phyloP scores from a whole-genome alignment of 768 basidiomycete genomes.

The Strobilomyces dryophilus region DNA sequence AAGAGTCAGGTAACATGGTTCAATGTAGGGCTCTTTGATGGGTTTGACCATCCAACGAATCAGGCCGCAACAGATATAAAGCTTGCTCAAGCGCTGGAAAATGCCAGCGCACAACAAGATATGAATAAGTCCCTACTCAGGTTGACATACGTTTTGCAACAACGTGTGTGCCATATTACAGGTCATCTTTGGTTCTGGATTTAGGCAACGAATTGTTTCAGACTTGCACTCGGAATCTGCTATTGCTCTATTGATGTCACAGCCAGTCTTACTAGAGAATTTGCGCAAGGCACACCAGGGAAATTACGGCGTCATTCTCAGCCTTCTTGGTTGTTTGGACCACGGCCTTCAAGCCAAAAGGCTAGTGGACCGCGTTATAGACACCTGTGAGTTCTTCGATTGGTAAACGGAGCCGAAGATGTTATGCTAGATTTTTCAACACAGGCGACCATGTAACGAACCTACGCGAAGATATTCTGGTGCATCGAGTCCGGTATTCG shows the following conservation, averaged over 20 bases:
- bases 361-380: constrained; percentile 87
- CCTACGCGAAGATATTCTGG: constrained; percentile 83
- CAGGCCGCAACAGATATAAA: constrained; percentile 50
- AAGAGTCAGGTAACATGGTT: constrained; percentile 26
- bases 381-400: constrained; percentile 45
- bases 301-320: constrained; percentile 87
- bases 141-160: constrained; percentile 79
- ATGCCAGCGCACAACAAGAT: constrained; percentile 78
- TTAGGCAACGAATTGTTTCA: constrained; percentile 26
- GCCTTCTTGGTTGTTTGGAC: constrained; percentile 90
- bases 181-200: not conserved
- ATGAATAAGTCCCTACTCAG: constrained; percentile 67
- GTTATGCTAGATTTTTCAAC: constrained; percentile 7
- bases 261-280: constrained; percentile 78
- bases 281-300: constrained; percentile 89
- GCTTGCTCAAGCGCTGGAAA: constrained; percentile 62
- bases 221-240: constrained; percentile 76
- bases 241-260: constrained; percentile 77
- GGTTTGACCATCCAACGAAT: constrained; percentile 8
- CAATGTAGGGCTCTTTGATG: not conserved
- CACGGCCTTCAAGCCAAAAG: constrained; percentile 81
- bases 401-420: not conserved
- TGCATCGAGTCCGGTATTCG: constrained; percentile 81
- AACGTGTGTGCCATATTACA: constrained; percentile 42
- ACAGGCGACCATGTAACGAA: constrained; percentile 90